Conservation (phyloP, 2,329 filamentous ascomycete genomes). For the Nannizzia gypsea region DNA sequence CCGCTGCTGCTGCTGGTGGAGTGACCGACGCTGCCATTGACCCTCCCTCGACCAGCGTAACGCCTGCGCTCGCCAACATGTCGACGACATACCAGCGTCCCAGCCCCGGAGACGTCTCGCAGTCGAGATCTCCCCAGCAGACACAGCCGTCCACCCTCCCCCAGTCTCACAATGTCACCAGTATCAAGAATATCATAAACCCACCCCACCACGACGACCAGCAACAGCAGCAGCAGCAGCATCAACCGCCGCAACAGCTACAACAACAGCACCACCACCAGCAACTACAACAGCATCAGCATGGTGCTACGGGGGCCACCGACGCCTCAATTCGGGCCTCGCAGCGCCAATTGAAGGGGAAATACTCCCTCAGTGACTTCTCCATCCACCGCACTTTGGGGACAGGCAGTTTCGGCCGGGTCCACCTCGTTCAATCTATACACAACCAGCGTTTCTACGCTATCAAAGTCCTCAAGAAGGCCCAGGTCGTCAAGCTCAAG, state of each 20-base stretch:
- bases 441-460: slow-evolving; percentile 98
- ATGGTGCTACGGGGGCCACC: background rate
- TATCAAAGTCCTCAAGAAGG: slow-evolving; percentile 96
- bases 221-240: slow-evolving; percentile 15
- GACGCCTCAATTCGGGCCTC: slow-evolving; percentile 19
- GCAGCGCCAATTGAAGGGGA: slow-evolving; percentile 73
- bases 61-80: background rate
- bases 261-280: slow-evolving; percentile 10
- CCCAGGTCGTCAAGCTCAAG: slow-evolving; percentile 99
- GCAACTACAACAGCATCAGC: slow-evolving; percentile 16
- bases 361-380: slow-evolving; percentile 90
- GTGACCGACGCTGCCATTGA: background rate
- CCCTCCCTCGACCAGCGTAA: background rate
- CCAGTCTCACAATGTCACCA: slow-evolving; percentile 51
- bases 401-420: slow-evolving; percentile 91
- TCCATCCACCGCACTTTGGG: slow-evolving; percentile 80
- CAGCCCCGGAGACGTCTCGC: slow-evolving; percentile 14
- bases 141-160: slow-evolving; percentile 27
- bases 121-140: slow-evolving; percentile 27
- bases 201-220: slow-evolving; percentile 38
- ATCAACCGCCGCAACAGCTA: no score
- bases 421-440: slow-evolving; percentile 92
- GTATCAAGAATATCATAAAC: slow-evolving; percentile 76
- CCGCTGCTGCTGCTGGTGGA: no score
- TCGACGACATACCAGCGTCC: slow-evolving; percentile 4